These are phyloP conservation scores for Trypanosoma rangeli DNA, from an alignment of 208 protist genomes.

Conservation along the genomic window DNA sequence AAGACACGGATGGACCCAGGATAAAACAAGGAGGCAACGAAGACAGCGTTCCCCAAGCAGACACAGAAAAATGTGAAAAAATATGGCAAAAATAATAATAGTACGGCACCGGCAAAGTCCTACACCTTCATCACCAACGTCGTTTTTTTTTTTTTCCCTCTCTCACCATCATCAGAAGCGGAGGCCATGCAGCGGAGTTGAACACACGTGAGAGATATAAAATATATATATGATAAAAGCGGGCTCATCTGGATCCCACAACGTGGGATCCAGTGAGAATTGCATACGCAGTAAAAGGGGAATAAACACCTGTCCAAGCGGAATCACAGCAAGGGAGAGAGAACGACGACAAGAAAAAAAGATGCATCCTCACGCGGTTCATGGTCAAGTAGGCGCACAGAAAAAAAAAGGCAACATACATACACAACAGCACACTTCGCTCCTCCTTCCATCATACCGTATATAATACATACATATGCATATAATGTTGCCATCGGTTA, in stretches of 20 bases:
- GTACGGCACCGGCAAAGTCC: background rate
- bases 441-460: constrained; percentile 10
- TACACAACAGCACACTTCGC: constrained; percentile 3
- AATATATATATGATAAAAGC: background rate
- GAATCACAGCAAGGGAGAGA: background rate
- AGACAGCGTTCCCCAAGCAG: background rate
- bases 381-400: background rate
- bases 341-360: background rate
- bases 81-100: constrained; percentile 20
- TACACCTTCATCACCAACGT: background rate
- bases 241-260: background rate
- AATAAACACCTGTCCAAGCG: background rate
- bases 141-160: background rate
- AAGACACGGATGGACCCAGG: background rate
- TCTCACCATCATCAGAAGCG: background rate
- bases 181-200: background rate
- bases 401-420: constrained; percentile 26
- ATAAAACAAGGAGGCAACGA: constrained; percentile 11
- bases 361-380: background rate
- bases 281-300: background rate
- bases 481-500: background rate
- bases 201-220: background rate
- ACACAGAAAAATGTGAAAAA: background rate
- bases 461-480: background rate
- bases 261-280: background rate